These are phyloP conservation scores for Acidiella bohemica DNA, from an alignment of 495 filamentous ascomycete genomes.

Conservation along the genomic window DNA sequence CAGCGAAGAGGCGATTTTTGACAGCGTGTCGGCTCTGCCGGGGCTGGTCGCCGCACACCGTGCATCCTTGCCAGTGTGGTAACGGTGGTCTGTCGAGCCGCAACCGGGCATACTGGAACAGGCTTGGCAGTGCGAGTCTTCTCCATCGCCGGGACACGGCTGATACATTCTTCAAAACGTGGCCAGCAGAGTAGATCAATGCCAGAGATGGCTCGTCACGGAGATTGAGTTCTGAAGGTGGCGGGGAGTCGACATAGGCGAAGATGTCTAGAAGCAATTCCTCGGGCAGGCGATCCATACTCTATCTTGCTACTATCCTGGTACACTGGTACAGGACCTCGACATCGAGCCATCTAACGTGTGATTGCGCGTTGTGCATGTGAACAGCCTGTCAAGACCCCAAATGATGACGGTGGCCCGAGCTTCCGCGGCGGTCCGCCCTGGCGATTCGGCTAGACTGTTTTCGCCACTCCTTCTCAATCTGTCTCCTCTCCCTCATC, in stretches of 20 bases:
- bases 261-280: conserved; percentile 19
- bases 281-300: conserved; percentile 15
- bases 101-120: conserved; percentile 17
- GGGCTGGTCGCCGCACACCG: background rate
- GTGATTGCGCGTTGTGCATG: too few species aligned
- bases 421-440: too few species aligned
- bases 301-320: too few species aligned
- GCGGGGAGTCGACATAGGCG: conserved; percentile 8
- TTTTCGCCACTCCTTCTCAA: too few species aligned
- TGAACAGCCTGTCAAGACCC: too few species aligned
- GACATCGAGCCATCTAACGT: too few species aligned
- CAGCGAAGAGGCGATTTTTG: background rate
- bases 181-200: conserved; percentile 4
- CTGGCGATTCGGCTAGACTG: too few species aligned
- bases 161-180: conserved; percentile 13
- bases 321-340: too few species aligned
- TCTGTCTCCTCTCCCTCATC: too few species aligned
- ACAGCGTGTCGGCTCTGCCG: background rate
- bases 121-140: conserved; percentile 7
- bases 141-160: conserved; percentile 16
- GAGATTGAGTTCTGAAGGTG: conserved; percentile 15
- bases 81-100: background rate
- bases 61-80: background rate
- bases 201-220: conserved; percentile 13
- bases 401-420: too few species aligned